Conservation (phyloP, 305 asterid genomes). For the Fraxinus angustifolia region DNA sequence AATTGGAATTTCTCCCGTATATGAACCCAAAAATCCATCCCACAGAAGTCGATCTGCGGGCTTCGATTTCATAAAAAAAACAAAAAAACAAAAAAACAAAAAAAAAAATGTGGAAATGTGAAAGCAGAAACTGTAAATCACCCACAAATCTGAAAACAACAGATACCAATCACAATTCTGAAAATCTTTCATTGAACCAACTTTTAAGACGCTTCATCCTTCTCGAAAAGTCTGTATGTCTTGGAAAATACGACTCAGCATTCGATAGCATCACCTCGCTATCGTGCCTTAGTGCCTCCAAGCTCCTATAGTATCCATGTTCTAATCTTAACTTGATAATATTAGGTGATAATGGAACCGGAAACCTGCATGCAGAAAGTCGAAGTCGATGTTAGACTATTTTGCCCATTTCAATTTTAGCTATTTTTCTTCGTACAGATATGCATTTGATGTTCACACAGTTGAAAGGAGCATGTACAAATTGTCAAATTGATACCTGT, state of each 20-base stretch:
- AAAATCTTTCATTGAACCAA: conserved; percentile 41
- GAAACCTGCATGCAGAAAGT: conserved; percentile 56
- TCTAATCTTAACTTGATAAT: conserved; percentile 64
- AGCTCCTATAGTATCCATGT: conserved; percentile 60
- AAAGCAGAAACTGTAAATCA: background rate
- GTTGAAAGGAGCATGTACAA: conserved; percentile 2
- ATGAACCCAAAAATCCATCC: background rate
- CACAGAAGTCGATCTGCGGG: background rate
- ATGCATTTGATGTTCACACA: background rate
- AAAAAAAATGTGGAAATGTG: background rate
- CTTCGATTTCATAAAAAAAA: background rate
- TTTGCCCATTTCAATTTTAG: background rate
- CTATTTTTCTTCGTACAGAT: background rate
- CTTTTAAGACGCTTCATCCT: conserved; percentile 55
- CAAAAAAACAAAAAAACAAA: background rate
- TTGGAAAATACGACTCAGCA: conserved; percentile 53
- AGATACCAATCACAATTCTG: conserved; percentile 29
- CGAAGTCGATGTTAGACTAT: background rate
- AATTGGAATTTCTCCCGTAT: background rate
- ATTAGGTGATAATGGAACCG: conserved; percentile 75
- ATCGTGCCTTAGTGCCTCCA: conserved; percentile 64
- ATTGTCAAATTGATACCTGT: conserved; percentile 51
- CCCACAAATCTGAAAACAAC: background rate
- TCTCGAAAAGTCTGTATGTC: conserved; percentile 41
- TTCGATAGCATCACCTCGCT: conserved; percentile 54